Evolutionary conservation across 164 flowering plant genomes (phyloP).

Genomic region (Magnolia changhungtana): DNA sequence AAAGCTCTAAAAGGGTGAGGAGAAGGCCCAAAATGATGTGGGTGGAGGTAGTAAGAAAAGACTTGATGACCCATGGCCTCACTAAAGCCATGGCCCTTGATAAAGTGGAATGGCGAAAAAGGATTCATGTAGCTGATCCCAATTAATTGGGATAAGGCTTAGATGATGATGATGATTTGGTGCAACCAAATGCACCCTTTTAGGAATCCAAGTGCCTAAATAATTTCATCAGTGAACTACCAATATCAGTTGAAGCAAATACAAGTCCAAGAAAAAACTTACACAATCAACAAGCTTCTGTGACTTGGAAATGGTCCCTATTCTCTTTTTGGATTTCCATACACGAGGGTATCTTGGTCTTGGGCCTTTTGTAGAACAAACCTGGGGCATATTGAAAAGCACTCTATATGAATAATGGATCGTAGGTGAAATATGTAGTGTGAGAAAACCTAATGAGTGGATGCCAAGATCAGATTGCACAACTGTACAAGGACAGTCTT

Average conservation of each 20-base stretch:
- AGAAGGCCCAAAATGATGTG: no score
- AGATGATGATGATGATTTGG: no score
- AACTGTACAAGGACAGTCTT: no score
- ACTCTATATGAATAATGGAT: not conserved
- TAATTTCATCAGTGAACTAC: not conserved
- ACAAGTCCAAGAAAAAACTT: conserved; percentile 20
- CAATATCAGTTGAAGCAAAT: not conserved
- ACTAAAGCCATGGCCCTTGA: no score
- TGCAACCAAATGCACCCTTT: no score
- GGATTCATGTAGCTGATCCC: no score
- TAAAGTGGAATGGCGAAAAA: no score
- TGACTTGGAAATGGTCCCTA: conserved; percentile 87
- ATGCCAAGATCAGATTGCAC: not conserved
- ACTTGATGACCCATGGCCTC: no score
- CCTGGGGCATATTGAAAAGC: conserved; percentile 29
- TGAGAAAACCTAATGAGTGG: not conserved
- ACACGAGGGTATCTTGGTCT: conserved; percentile 86
- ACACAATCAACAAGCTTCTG: conserved; percentile 79
- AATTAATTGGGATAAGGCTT: no score
- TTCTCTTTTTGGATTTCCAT: conserved; percentile 66
- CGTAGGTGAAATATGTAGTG: not conserved
- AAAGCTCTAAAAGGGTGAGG: no score
- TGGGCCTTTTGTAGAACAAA: conserved; percentile 75
- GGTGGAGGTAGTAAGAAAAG: no score
- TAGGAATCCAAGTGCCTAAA: not conserved